Conservation (phyloP, 1,284 basidiomycete genomes). For the Ceratobasidium sp. region DNA sequence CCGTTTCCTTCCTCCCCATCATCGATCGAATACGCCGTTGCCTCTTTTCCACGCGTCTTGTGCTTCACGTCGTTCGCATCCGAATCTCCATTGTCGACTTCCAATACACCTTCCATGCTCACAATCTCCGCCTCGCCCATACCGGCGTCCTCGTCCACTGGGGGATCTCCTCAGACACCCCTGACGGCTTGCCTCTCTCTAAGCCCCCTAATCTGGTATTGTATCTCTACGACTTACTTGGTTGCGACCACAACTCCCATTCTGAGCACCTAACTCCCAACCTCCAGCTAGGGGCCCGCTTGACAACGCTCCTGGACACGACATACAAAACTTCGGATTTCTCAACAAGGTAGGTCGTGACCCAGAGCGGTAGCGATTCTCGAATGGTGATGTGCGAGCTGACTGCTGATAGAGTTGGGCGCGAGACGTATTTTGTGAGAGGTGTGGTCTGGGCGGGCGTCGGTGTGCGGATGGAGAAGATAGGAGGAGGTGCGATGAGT, state of each 20-base stretch:
- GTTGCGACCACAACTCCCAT: conserved; percentile 91
- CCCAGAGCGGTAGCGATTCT: conserved; percentile 85
- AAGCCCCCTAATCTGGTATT: conserved; percentile 82
- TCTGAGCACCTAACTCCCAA: conserved; percentile 89
- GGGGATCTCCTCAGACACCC: conserved; percentile 61
- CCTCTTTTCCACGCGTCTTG: conserved; percentile 71
- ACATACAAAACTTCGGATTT: conserved; percentile 93
- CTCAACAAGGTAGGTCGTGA: conserved; percentile 87
- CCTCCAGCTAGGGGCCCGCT: conserved; percentile 77
- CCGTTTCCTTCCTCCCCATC: conserved; percentile 64
- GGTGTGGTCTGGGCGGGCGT: conserved; percentile 69
- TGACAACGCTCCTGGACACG: conserved; percentile 79
- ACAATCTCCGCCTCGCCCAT: conserved; percentile 57
- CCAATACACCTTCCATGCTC: conserved; percentile 66
- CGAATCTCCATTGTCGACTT: conserved; percentile 83
- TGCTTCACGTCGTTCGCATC: conserved; percentile 77
- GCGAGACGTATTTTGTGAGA: conserved; percentile 94
- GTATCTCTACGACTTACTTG: conserved; percentile 87
- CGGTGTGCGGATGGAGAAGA: background rate
- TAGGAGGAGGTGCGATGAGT: conserved; percentile 61
- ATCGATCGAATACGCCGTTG: conserved; percentile 74
- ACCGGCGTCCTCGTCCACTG: conserved; percentile 62
- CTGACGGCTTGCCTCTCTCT: conserved; percentile 79
- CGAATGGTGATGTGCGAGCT: conserved; percentile 86
- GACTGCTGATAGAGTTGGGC: conserved; percentile 89